Evolutionary conservation across 305 asterid genomes (phyloP).

Genomic region (Solanum aculeatissimum): DNA sequence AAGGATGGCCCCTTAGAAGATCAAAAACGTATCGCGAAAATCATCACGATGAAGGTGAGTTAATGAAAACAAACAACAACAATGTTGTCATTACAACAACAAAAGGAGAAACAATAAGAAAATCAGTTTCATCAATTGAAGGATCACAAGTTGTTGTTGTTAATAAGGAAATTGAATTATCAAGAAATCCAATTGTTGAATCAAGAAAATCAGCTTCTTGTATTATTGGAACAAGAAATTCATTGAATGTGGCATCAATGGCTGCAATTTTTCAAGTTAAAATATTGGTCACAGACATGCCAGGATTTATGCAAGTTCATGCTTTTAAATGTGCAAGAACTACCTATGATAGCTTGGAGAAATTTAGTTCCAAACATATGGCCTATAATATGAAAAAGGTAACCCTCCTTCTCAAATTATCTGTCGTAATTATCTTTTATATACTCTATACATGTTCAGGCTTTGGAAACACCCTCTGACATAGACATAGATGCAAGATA

Average conservation of each 20-base stretch:
- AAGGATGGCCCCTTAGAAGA: constrained; percentile 38
- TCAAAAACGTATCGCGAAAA: constrained; percentile 44
- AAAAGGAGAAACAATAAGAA: background rate
- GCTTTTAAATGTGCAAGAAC: constrained; percentile 55
- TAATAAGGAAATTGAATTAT: background rate
- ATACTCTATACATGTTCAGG: no score
- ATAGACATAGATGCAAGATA: no score
- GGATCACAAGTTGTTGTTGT: background rate
- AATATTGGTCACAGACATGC: constrained; percentile 60
- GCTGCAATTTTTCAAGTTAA: constrained; percentile 42
- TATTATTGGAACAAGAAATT: constrained; percentile 16
- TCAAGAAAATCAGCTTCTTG: constrained; percentile 6
- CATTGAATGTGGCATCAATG: constrained; percentile 31
- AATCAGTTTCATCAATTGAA: background rate
- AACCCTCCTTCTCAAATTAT: background rate
- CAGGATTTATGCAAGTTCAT: constrained; percentile 65
- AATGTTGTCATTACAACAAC: background rate
- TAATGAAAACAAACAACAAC: background rate
- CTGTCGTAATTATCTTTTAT: background rate
- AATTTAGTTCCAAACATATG: constrained; percentile 49
- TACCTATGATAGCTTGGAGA: constrained; percentile 42
- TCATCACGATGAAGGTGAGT: background rate
- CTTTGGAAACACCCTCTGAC: no score
- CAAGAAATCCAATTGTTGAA: background rate
- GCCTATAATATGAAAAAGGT: constrained; percentile 68